Evolutionary conservation across 768 basidiomycete species (phyloP).

Genomic region (Phlebiopsis flavidoalba): DNA sequence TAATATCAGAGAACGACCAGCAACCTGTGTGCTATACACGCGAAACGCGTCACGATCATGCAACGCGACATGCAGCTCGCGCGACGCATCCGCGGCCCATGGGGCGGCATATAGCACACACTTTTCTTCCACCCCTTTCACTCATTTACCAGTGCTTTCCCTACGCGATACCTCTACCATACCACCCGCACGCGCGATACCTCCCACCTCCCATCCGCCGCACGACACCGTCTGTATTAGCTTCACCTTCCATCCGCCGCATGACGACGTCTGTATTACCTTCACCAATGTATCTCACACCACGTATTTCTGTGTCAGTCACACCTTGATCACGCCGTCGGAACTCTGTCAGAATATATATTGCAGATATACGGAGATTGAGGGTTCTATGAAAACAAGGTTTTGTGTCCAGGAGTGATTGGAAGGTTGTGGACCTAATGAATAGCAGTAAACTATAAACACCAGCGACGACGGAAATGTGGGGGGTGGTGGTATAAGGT

Average conservation of each 20-base stretch:
- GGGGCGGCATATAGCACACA: constrained; percentile 58
- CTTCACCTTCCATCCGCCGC: background rate
- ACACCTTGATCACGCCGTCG: too few species aligned
- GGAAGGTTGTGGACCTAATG: background rate
- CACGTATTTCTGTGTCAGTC: background rate
- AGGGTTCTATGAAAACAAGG: constrained; percentile 1
- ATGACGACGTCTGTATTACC: background rate
- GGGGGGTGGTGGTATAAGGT: background rate
- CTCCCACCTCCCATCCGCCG: background rate
- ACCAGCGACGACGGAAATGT: background rate
- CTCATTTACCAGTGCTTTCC: constrained; percentile 7
- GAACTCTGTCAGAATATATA: background rate
- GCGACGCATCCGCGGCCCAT: constrained; percentile 87
- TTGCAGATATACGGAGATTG: background rate
- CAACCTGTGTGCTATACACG: constrained; percentile 95
- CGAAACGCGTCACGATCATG: constrained; percentile 98
- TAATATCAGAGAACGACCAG: constrained; percentile 33
- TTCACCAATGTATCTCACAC: background rate
- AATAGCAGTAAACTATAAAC: constrained; percentile 7
- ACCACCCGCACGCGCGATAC: background rate
- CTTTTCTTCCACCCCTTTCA: background rate
- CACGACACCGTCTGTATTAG: background rate
- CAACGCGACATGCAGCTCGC: constrained; percentile 96
- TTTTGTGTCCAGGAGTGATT: background rate
- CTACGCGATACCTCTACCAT: constrained; percentile 5